Percentiles rank a stretch among this genome's conserved stretches.
Evolutionary conservation across 306 rosid genomes (phyloP).

Genomic region (Arachis hypogaea): DNA sequence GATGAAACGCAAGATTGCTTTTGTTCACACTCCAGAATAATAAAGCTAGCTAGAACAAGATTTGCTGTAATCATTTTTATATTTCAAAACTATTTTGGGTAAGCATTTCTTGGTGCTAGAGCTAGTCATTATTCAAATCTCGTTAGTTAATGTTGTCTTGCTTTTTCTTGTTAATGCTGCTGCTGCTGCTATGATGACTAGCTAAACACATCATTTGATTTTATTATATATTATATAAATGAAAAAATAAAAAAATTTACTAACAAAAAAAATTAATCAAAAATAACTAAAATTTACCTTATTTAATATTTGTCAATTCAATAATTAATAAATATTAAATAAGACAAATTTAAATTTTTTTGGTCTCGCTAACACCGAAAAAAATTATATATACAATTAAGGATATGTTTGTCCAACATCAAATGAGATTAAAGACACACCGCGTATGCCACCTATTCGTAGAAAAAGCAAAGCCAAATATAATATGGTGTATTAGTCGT

Average conservation of each 20-base stretch:
- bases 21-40: constrained; percentile 36
- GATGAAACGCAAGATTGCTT: constrained; percentile 42
- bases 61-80: constrained; percentile 24
- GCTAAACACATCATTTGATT: neutral
- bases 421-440: constrained; percentile 31
- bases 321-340: too few relatives aligned
- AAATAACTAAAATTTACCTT: too few relatives aligned
- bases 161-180: constrained; percentile 41
- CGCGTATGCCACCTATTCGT: constrained; percentile 46
- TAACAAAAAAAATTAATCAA: too few relatives aligned
- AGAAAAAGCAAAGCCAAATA: constrained; percentile 45
- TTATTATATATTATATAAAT: too few relatives aligned
- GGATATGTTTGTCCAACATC: constrained; percentile 44
- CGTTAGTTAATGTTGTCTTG: constrained; percentile 27
- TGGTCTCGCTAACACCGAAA: too few relatives aligned
- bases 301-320: too few relatives aligned
- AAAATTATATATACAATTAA: constrained; percentile 1
- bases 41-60: constrained; percentile 38
- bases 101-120: constrained; percentile 36
- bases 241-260: too few relatives aligned
- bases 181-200: neutral
- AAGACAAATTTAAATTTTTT: too few relatives aligned
- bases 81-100: constrained; percentile 40
- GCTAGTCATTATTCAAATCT: constrained; percentile 29
- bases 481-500: constrained; percentile 25